phyloP scores from a whole-genome alignment of 73 alveolate genomes.

The Vitrella brassicaformis region DNA sequence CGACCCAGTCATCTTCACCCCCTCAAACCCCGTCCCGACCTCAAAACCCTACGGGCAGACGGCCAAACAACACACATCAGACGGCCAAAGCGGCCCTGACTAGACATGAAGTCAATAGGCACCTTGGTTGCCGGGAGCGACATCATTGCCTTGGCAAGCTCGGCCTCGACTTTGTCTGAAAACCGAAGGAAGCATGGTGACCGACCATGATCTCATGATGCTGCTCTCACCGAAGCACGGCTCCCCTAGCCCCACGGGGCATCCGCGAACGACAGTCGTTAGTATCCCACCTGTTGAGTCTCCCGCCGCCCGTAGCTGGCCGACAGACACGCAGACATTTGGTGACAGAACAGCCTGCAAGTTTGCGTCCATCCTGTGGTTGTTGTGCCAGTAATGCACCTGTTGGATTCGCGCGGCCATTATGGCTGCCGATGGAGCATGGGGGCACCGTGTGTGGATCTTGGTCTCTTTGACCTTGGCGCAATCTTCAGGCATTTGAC shows the following conservation, averaged over 20 bases:
- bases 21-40: conserved; percentile 74
- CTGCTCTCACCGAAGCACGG: conserved; percentile 69
- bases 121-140: conserved; percentile 70
- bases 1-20: conserved; percentile 58
- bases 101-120: too few species aligned
- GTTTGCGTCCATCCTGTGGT: too few species aligned
- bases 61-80: too few species aligned
- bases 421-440: conserved; percentile 49
- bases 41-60: too few species aligned
- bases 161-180: conserved; percentile 32
- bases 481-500: not conserved
- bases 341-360: too few species aligned
- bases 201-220: not conserved
- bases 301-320: conserved; percentile 10
- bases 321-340: not conserved
- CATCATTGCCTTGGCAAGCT: conserved; percentile 65
- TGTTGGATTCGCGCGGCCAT: conserved; percentile 45
- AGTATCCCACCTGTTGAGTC: conserved; percentile 26
- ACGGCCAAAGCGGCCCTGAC: too few species aligned
- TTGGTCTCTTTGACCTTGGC: conserved; percentile 16
- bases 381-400: too few species aligned
- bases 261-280: conserved; percentile 21
- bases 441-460: conserved; percentile 49
- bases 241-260: conserved; percentile 71
- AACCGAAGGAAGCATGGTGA: not conserved